Conservation (phyloP, 2,329 filamentous ascomycete genomes). For the Cryphonectria naterciae region DNA sequence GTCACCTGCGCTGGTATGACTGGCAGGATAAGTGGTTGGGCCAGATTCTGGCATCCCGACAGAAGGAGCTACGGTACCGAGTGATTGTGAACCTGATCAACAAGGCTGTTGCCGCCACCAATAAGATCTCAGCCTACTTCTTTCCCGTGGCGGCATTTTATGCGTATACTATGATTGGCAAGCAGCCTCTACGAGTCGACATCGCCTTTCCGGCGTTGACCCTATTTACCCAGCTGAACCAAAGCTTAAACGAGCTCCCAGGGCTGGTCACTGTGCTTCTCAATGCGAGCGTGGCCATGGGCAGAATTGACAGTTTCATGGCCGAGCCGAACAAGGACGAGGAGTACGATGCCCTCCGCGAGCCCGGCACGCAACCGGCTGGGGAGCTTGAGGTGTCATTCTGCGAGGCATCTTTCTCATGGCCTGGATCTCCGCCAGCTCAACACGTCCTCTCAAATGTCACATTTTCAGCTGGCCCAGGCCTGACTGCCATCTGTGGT, state of each 20-base stretch:
- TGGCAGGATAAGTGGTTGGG: conserved; percentile 79
- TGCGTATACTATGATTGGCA: conserved; percentile 75
- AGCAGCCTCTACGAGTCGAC: conserved; percentile 72
- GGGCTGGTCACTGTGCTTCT: conserved; percentile 74
- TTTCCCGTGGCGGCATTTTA: conserved; percentile 84
- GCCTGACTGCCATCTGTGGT: conserved; percentile 61
- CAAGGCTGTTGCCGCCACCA: conserved; percentile 68
- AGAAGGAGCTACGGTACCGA: conserved; percentile 68
- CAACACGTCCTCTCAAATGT: conserved; percentile 55
- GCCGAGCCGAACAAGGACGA: conserved; percentile 76
- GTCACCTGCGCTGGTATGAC: conserved; percentile 80
- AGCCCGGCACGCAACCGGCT: conserved; percentile 26
- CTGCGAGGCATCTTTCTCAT: conserved; percentile 72
- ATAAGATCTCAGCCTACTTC: conserved; percentile 70
- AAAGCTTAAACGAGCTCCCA: conserved; percentile 74
- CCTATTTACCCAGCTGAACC: conserved; percentile 76
- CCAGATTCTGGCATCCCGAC: conserved; percentile 69
- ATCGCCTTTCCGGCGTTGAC: conserved; percentile 86
- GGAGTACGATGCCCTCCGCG: conserved; percentile 39
- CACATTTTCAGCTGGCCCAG: conserved; percentile 50
- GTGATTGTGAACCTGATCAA: conserved; percentile 67
- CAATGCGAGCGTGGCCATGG: conserved; percentile 82
- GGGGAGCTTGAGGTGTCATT: conserved; percentile 54
- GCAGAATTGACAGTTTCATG: conserved; percentile 86
- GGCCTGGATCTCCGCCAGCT: conserved; percentile 65